phyloP scores from a whole-genome alignment of 2,329 filamentous ascomycete genomes.

The Penicillium sclerotiorum region DNA sequence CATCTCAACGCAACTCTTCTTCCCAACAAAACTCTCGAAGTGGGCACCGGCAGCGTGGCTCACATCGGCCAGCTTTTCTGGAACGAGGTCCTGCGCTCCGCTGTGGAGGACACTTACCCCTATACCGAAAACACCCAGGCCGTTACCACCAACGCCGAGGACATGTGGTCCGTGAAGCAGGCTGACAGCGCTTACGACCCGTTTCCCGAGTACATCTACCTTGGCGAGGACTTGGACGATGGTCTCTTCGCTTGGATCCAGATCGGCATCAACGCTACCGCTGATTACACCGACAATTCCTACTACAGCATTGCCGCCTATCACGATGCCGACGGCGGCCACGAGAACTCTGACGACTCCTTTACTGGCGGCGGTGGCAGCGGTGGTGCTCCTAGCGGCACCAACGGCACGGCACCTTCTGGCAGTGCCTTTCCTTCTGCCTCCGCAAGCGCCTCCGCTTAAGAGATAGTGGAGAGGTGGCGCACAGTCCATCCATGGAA shows the following conservation, averaged over 20 bases:
- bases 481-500: not conserved
- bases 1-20: slow-evolving; percentile 43
- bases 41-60: slow-evolving; percentile 45
- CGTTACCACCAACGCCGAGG: slow-evolving; percentile 47
- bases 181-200: slow-evolving; percentile 53
- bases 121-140: slow-evolving; percentile 32
- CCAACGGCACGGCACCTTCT: slow-evolving; percentile 1
- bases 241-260: slow-evolving; percentile 55
- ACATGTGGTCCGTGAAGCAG: slow-evolving; percentile 43
- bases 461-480: slow-evolving; percentile 1
- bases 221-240: slow-evolving; percentile 52
- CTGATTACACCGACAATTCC: slow-evolving; percentile 25
- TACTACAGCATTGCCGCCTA: slow-evolving; percentile 25
- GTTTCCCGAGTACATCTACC: slow-evolving; percentile 57
- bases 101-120: slow-evolving; percentile 48
- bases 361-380: slow-evolving; percentile 5
- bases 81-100: slow-evolving; percentile 49
- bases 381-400: slow-evolving; percentile 10
- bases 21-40: slow-evolving; percentile 50
- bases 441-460: slow-evolving; percentile 9
- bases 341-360: slow-evolving; percentile 15
- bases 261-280: slow-evolving; percentile 50
- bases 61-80: slow-evolving; percentile 57
- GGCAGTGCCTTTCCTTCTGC: slow-evolving; percentile 5
- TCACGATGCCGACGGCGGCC: slow-evolving; percentile 20